Conservation (phyloP, 2,329 filamentous ascomycete genomes). For the Coniochaeta sp. region DNA sequence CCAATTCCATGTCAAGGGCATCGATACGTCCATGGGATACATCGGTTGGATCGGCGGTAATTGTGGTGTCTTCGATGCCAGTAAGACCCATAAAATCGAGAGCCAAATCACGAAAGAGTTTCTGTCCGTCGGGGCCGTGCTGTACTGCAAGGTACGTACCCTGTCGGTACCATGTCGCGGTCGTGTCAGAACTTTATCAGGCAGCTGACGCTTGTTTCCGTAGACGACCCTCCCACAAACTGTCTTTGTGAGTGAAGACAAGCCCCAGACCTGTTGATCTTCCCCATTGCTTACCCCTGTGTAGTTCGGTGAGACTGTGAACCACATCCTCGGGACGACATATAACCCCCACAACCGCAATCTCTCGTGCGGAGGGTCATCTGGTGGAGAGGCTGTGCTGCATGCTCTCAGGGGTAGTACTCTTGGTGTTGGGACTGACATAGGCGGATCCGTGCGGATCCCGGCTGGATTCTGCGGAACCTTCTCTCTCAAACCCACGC, state of each 20-base stretch:
- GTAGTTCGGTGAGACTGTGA: conserved; percentile 18
- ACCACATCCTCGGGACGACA: conserved; percentile 26
- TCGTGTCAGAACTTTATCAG: background rate
- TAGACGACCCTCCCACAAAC: conserved; percentile 21
- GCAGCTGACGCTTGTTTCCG: background rate
- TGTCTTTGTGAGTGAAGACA: conserved; percentile 7
- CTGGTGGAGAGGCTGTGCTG: conserved; percentile 28
- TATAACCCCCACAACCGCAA: conserved; percentile 25
- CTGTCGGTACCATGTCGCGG: background rate
- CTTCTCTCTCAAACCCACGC: conserved; percentile 19
- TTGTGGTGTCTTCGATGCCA: conserved; percentile 9
- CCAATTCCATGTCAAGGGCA: conserved; percentile 32
- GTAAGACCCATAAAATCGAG: conserved; percentile 10
- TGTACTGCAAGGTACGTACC: conserved; percentile 13
- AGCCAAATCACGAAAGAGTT: conserved; percentile 20
- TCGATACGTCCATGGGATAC: conserved; percentile 37
- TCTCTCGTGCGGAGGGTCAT: conserved; percentile 25
- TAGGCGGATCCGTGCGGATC: conserved; percentile 17
- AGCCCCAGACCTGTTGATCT: background rate
- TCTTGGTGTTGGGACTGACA: conserved; percentile 28
- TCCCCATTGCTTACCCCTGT: background rate
- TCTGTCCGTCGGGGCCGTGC: conserved; percentile 18
- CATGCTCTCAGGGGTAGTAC: conserved; percentile 22
- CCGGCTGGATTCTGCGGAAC: conserved; percentile 22
- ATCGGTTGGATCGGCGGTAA: conserved; percentile 20